Conservation (phyloP, 2,329 filamentous ascomycete genomes). For the Rhytidhysteron rufulum region DNA sequence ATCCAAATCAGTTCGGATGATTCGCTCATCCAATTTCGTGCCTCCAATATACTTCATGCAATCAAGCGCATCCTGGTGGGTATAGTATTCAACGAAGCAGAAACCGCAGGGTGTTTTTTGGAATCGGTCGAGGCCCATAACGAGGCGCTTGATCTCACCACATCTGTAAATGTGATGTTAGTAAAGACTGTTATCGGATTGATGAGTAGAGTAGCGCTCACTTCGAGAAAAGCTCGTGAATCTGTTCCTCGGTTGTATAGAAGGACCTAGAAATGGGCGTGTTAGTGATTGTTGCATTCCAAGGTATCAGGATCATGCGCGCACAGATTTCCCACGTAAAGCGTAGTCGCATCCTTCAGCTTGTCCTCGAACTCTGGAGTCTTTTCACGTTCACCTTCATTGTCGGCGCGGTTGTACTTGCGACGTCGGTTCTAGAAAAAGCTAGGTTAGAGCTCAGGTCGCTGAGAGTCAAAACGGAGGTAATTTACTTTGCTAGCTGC, state of each 20-base stretch:
- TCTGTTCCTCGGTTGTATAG: conserved; percentile 98
- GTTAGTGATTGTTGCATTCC: conserved; percentile 1
- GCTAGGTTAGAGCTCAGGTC: conserved; percentile 9
- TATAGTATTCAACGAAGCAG: conserved; percentile 99
- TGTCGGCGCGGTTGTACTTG: conserved; percentile 60
- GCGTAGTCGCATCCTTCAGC: conserved; percentile 81
- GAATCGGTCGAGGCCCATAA: conserved; percentile 97
- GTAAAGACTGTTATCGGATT: neutral
- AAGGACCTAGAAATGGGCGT: conserved; percentile 64
- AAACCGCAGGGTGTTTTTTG: conserved; percentile 98
- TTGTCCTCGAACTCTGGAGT: conserved; percentile 68
- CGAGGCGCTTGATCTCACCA: conserved; percentile 94
- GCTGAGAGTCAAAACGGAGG: conserved; percentile 5
- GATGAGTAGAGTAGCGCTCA: conserved; percentile 36
- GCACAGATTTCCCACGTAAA: conserved; percentile 95
- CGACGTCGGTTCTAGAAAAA: conserved; percentile 66
- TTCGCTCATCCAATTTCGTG: conserved; percentile 94
- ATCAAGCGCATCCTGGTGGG: conserved; percentile 91
- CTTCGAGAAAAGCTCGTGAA: conserved; percentile 94
- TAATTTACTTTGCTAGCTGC: conserved; percentile 73
- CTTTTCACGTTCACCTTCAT: conserved; percentile 51
- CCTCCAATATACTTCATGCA: conserved; percentile 99
- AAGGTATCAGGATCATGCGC: conserved; percentile 26
- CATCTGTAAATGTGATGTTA: conserved; percentile 45
- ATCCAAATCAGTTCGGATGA: conserved; percentile 93